Evolutionary conservation across 331 rosid species (phyloP).

Genomic region (Erythrophleum ivorense): DNA sequence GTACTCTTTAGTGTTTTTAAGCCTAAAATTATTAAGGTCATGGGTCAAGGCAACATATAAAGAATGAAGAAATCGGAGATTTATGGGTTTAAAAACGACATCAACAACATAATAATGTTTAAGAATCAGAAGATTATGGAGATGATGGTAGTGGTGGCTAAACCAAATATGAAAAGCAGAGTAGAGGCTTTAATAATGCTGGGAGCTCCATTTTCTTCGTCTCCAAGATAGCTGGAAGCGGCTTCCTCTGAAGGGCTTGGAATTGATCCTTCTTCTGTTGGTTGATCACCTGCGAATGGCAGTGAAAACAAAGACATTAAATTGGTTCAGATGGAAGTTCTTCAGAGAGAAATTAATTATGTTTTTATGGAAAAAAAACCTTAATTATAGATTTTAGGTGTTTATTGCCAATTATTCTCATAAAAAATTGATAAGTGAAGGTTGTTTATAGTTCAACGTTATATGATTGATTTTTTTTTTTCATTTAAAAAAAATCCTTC

Average conservation of each 20-base stretch:
- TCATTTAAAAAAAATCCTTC: too few relatives aligned
- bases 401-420: too few relatives aligned
- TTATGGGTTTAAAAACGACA: neutral
- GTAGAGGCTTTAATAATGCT: neutral
- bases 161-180: neutral
- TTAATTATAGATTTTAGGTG: too few relatives aligned
- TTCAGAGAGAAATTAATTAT: too few relatives aligned
- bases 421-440: too few relatives aligned
- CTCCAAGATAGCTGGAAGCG: neutral
- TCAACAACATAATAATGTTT: neutral
- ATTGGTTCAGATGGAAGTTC: too few relatives aligned
- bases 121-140: neutral
- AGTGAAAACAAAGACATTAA: neutral
- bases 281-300: neutral
- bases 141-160: neutral
- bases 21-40: too few relatives aligned
- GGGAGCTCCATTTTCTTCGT: constrained; percentile 27
- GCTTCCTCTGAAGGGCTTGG: constrained; percentile 1
- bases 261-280: neutral
- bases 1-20: too few relatives aligned
- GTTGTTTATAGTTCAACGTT: too few relatives aligned
- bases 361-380: too few relatives aligned
- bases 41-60: too few relatives aligned
- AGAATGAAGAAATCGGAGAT: neutral
- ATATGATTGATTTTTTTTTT: too few relatives aligned